phyloP scores from a whole-genome alignment of 805 yeast genomes.

The Debaryomyces castellii region DNA sequence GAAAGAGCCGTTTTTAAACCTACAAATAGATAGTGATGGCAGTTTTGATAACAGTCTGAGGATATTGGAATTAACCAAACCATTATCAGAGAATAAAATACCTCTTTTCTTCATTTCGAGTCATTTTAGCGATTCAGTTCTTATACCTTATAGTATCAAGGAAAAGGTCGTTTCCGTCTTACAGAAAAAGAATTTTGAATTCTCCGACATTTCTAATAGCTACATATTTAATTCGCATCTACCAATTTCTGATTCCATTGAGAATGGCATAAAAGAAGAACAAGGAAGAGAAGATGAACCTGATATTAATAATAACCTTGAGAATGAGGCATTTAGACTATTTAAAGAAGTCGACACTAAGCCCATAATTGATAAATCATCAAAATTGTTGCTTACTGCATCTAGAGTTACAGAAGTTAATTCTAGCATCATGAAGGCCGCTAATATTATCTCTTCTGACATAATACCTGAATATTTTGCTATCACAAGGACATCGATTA shows the following conservation, averaged over 20 bases:
- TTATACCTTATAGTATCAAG: slow-evolving; percentile 50
- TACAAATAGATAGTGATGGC: slow-evolving; percentile 64
- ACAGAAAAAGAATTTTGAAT: slow-evolving; percentile 41
- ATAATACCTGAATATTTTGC: slow-evolving; percentile 47
- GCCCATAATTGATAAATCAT: slow-evolving; percentile 43
- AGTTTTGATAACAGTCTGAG: slow-evolving; percentile 48
- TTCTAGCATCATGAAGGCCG: slow-evolving; percentile 42
- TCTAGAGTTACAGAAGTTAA: slow-evolving; percentile 52
- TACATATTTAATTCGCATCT: slow-evolving; percentile 24
- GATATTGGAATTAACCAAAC: slow-evolving; percentile 56
- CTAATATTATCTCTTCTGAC: slow-evolving; percentile 33
- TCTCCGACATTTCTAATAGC: slow-evolving; percentile 45
- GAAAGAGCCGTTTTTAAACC: slow-evolving; percentile 45
- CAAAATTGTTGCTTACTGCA: slow-evolving; percentile 54
- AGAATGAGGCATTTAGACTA: slow-evolving; percentile 32
- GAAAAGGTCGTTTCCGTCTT: slow-evolving; percentile 47
- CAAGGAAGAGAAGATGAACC: background rate
- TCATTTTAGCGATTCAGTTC: slow-evolving; percentile 62
- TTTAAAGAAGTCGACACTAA: slow-evolving; percentile 37
- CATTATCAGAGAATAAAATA: slow-evolving; percentile 55
- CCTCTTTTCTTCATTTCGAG: slow-evolving; percentile 62
- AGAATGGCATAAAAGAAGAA: background rate
- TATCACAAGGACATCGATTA: slow-evolving; percentile 49
- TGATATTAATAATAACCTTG: slow-evolving; percentile 15
- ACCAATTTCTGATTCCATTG: background rate